Evolutionary conservation across 371 early-diverging fungal genomes (phyloP).

Genomic region (Mortierella sp.): DNA sequence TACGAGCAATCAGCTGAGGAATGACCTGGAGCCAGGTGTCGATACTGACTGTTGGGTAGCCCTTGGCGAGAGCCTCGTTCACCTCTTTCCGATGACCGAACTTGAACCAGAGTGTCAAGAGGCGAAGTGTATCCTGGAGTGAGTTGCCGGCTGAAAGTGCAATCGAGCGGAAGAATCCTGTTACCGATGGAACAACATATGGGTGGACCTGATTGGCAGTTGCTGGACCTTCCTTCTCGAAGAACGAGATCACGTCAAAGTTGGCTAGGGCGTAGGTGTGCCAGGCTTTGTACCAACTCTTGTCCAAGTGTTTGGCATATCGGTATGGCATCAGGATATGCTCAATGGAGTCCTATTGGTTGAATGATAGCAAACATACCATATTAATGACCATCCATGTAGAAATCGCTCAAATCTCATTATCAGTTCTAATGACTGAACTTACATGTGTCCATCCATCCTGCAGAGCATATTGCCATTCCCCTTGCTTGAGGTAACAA

Average conservation of each 20-base stretch:
- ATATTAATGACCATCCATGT: background rate
- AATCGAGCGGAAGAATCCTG: slow-evolving; percentile 96
- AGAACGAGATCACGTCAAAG: slow-evolving; percentile 88
- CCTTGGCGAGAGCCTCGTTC: slow-evolving; percentile 89
- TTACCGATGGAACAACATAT: slow-evolving; percentile 62
- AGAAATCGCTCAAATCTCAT: background rate
- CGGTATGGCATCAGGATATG: slow-evolving; percentile 86
- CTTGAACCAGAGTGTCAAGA: slow-evolving; percentile 98
- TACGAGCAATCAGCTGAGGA: slow-evolving; percentile 97
- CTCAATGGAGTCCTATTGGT: slow-evolving; percentile 72
- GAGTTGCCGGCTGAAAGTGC: slow-evolving; percentile 93
- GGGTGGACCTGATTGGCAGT: slow-evolving; percentile 32
- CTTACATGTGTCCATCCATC: slow-evolving; percentile 79
- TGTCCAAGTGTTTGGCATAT: slow-evolving; percentile 92
- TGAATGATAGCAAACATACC: background rate
- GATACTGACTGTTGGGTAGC: slow-evolving; percentile 89
- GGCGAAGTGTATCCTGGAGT: slow-evolving; percentile 96
- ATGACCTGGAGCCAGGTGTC: slow-evolving; percentile 99
- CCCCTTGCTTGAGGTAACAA: slow-evolving; percentile 95
- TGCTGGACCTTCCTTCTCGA: slow-evolving; percentile 63
- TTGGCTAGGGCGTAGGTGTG: slow-evolving; percentile 97
- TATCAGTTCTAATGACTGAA: background rate
- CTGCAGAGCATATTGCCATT: slow-evolving; percentile 90
- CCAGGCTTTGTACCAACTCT: slow-evolving; percentile 98
- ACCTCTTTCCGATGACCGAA: slow-evolving; percentile 93